Evolutionary conservation across 768 basidiomycete species (phyloP), one percentile per base, ranked within the genome.

Genomic region (Serendipita indica): DNA sequence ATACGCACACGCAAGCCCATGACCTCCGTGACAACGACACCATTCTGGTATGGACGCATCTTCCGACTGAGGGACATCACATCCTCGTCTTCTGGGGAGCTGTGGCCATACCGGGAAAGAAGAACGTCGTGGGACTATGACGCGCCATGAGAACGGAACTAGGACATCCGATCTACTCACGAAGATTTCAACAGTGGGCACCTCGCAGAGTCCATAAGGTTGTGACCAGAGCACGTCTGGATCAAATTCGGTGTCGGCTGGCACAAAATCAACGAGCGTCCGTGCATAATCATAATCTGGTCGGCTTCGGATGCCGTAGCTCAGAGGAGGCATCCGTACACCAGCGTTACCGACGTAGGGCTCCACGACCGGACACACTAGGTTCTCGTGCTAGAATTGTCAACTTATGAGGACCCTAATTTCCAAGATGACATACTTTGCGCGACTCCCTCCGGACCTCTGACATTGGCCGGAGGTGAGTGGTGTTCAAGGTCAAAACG

Each of bases 251-350:
- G 65, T 57, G 74, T 73, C 54, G 72, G 75, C 20, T 80, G 71
- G 18, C 66, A 66, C 39, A 77, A 67, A 59, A 2, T 80, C 82
- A 4, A 86, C 74, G n/a, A 94, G 69, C 49, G 78, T 73, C 60
- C 89, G 75, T 33, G 84, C 81, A 67, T 92, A 93, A 58, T 97
- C 93, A 18, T 80, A 74, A 66, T 97, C 91, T 1, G 73, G 68
- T 33, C 89, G 78, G 5, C 77, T 79, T 43, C 78, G 80, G n/a
- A 94, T 75, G 10, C 89, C 86, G 33, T 77, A 94, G 70, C 7
- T 83, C 82, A 2, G 68, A 69, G 13, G 65, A 60, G n/a, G 65
- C 62, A 70, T 68, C 58, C 49, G 63, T 33, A 70, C 63, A 49
- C 72, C 69, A 22, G 67, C 65, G 2, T 69, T 68, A 33, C 69